Evolutionary conservation across 2,329 filamentous ascomycete species (phyloP).

Genomic region (Sphaerulina vaccinii): DNA sequence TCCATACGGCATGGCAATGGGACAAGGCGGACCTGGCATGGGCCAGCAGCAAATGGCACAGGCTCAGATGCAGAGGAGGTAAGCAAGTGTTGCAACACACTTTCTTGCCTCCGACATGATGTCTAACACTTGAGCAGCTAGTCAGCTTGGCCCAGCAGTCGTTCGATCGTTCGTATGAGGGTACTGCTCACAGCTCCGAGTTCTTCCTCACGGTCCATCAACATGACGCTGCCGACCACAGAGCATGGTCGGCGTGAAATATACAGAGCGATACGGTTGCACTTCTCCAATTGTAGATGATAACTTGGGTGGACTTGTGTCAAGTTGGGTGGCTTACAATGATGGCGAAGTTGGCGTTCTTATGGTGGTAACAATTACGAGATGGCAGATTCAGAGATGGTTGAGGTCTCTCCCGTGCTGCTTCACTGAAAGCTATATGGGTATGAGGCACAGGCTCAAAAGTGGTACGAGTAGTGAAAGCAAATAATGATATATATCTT

Average conservation of each 20-base stretch:
- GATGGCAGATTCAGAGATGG: not conserved
- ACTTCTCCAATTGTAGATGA: constrained; percentile 10
- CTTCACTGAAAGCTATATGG: not conserved
- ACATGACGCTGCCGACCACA: constrained; percentile 14
- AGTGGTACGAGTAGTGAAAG: constrained; percentile 11
- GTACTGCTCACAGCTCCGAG: constrained; percentile 11
- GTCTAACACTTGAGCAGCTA: constrained; percentile 19
- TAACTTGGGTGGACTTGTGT: not conserved
- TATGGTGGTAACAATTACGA: constrained; percentile 2
- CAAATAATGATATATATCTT: constrained; percentile 8
- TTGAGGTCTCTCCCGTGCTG: too few species aligned
- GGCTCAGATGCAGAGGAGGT: constrained; percentile 39
- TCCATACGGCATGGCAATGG: constrained; percentile 50
- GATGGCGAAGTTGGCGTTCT: constrained; percentile 10
- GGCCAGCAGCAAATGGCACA: constrained; percentile 36
- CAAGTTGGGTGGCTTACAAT: not conserved
- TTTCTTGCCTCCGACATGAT: constrained; percentile 12
- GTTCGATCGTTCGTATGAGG: constrained; percentile 9
- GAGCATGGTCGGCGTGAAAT: not conserved
- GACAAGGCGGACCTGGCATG: constrained; percentile 34
- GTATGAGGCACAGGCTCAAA: not conserved
- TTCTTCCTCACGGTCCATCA: constrained; percentile 17
- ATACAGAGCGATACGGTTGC: not conserved
- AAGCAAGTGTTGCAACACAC: constrained; percentile 18
- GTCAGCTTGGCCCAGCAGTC: constrained; percentile 10